Evolutionary conservation across 2,329 filamentous ascomycete genomes (phyloP), one percentile per base, ranked within the genome.

Genomic region (Dothiorella sarmentorum): DNA sequence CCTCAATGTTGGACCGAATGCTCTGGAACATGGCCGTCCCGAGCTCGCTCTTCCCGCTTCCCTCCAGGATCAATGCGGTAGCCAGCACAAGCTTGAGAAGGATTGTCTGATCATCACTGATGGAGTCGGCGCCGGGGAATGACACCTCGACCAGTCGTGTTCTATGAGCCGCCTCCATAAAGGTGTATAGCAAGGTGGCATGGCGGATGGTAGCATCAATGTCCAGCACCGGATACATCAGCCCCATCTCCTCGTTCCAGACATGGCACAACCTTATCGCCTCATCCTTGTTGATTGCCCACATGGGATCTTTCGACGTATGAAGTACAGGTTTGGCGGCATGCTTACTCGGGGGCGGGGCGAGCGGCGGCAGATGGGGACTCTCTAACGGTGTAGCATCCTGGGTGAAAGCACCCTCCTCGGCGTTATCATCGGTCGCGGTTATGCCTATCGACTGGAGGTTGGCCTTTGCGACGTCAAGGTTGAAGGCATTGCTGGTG

Each of bases 381-480:
- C 78, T 79, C 4, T 65, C 75, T 24, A 74, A 69, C 1, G 80
- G 82, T n/a, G 82, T 82, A 18, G 71, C 76, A 64, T 85, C 80
- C 57, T 78, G 76, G 1, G 80, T 80, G 3, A 73, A 74, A 26
- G 76, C 65, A 33, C 80, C 80, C 33, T 86, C 85, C n/a, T 88
- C 85, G n/a, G 82, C 77, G 2, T 71, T 76, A 49, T 87, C 86
- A 1, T 82, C 82, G 2, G 84, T 76, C 1, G 80, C 83, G 26
- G 85, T 86, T 68, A 95, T 94, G 3, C 91, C 91, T 89, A 96
- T 96, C 61, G 87, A 92, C 68, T 91, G 88, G 35, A 96, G 80
- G 51, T 91, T 96, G 55, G 84, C 90, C 71, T 91, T 92, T 33
- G 92, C 91, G 13, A 96, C 87, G 63, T 93, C 89, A 27, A 96